A percentile compares a stretch with the other conserved stretches of the same genome.
Conservation (phyloP, 2,329 filamentous ascomycete species). For the Lachnellula willkommii region DNA sequence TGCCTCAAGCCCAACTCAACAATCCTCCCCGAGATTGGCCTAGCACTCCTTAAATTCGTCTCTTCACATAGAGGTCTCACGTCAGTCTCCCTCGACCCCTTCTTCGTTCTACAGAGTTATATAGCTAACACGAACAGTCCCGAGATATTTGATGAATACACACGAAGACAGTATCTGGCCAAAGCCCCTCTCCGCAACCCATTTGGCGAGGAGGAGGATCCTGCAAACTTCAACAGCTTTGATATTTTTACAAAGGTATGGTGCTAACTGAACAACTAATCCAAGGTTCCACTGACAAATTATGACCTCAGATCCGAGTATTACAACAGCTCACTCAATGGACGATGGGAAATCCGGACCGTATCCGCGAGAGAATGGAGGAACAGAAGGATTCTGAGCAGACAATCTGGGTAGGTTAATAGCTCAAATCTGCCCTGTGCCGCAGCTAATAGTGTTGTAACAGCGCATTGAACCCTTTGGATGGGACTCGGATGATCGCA, state of each 20-base stretch:
- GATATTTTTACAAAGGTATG: conserved; percentile 73
- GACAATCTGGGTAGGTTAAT: conserved; percentile 66
- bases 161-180: conserved; percentile 78
- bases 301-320: conserved; percentile 54
- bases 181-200: conserved; percentile 77
- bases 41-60: conserved; percentile 84
- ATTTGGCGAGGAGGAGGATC: conserved; percentile 71
- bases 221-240: conserved; percentile 72
- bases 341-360: conserved; percentile 81
- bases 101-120: background rate
- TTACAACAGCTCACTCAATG: conserved; percentile 86
- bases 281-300: conserved; percentile 19
- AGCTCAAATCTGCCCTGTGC: background rate
- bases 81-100: conserved; percentile 49
- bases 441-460: conserved; percentile 10
- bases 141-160: conserved; percentile 90
- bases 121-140: conserved; percentile 47
- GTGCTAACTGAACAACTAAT: background rate
- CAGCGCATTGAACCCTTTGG: conserved; percentile 76
- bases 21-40: conserved; percentile 72
- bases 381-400: conserved; percentile 78
- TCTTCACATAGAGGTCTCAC: conserved; percentile 90
- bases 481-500: conserved; percentile 81
- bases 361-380: conserved; percentile 79
- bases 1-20: conserved; percentile 76